These are phyloP conservation scores for Torulaspora pretoriensis DNA, from an alignment of 1,139 yeast genomes.

Conservation along the genomic window DNA sequence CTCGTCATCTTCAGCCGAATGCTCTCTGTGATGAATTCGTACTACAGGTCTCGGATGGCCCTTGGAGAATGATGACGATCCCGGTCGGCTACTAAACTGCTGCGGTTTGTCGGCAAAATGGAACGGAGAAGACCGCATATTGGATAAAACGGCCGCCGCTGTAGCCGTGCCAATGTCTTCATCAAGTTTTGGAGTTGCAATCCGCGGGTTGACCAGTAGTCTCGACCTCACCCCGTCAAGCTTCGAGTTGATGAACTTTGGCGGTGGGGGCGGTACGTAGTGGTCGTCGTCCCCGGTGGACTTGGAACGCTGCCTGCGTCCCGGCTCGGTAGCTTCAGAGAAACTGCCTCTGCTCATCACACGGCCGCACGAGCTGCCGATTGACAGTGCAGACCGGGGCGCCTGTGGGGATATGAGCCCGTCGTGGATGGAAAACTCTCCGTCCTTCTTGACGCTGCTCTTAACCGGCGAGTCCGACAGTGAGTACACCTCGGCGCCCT, in stretches of 20 bases:
- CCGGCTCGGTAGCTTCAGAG: slow-evolving; percentile 1
- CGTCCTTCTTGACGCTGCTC: slow-evolving; percentile 4
- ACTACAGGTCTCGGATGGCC: slow-evolving; percentile 25
- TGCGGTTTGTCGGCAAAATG: slow-evolving; percentile 18
- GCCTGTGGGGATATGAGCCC: slow-evolving; percentile 16
- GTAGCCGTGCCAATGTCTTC: slow-evolving; percentile 31
- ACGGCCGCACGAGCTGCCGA: slow-evolving; percentile 13
- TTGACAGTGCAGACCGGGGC: slow-evolving; percentile 17
- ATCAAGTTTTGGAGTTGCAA: slow-evolving; percentile 15
- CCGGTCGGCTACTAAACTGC: slow-evolving; percentile 23
- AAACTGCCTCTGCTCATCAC: slow-evolving; percentile 9
- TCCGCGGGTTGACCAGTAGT: slow-evolving; percentile 25
- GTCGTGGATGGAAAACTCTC: slow-evolving; percentile 7
- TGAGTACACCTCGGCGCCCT: slow-evolving; percentile 25
- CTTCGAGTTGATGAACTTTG: slow-evolving; percentile 33
- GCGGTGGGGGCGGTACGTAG: slow-evolving; percentile 27
- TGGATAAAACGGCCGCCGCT: slow-evolving; percentile 35
- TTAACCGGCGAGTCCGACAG: slow-evolving; percentile 12
- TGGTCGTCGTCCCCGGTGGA: slow-evolving; percentile 15
- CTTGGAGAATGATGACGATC: slow-evolving; percentile 26
- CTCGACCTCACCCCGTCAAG: slow-evolving; percentile 33
- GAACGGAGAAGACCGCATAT: slow-evolving; percentile 36
- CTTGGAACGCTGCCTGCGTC: slow-evolving; percentile 2
- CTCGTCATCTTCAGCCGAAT: slow-evolving; percentile 22
- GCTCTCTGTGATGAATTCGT: slow-evolving; percentile 24